Percentiles rank a stretch among this genome's conserved stretches.
Conservation (phyloP, 2,329 filamentous ascomycete genomes). For the Colletotrichum falcatum region DNA sequence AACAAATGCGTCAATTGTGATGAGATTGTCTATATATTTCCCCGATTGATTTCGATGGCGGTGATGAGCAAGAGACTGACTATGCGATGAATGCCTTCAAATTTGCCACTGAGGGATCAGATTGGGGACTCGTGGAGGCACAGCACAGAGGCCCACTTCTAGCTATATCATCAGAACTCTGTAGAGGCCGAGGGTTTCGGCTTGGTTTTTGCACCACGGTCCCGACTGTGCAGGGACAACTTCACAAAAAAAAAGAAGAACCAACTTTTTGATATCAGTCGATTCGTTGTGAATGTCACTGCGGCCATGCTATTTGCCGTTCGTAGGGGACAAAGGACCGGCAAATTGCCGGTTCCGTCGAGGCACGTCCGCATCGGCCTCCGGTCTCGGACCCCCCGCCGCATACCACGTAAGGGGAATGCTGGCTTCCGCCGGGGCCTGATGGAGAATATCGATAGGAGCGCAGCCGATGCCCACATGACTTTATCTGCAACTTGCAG, state of each 20-base stretch:
- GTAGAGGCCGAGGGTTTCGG: too few species aligned
- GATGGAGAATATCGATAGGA: conserved; percentile 1
- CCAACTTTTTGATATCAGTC: background rate
- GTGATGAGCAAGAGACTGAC: too few species aligned
- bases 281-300: background rate
- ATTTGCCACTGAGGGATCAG: too few species aligned
- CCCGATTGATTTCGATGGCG: too few species aligned
- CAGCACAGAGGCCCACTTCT: too few species aligned
- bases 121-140: background rate
- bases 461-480: background rate
- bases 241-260: background rate
- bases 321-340: conserved; percentile 5
- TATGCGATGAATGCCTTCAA: too few species aligned
- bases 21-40: too few species aligned
- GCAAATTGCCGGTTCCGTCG: conserved; percentile 34
- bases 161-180: too few species aligned
- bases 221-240: background rate
- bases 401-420: background rate
- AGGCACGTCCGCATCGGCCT: conserved; percentile 16
- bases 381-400: conserved; percentile 30
- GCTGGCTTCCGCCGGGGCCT: background rate
- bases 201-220: background rate
- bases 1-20: too few species aligned
- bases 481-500: background rate
- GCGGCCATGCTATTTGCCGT: background rate